These are phyloP conservation scores for Boletus edulis DNA, from an alignment of 768 basidiomycete species.

Conservation along the genomic window DNA sequence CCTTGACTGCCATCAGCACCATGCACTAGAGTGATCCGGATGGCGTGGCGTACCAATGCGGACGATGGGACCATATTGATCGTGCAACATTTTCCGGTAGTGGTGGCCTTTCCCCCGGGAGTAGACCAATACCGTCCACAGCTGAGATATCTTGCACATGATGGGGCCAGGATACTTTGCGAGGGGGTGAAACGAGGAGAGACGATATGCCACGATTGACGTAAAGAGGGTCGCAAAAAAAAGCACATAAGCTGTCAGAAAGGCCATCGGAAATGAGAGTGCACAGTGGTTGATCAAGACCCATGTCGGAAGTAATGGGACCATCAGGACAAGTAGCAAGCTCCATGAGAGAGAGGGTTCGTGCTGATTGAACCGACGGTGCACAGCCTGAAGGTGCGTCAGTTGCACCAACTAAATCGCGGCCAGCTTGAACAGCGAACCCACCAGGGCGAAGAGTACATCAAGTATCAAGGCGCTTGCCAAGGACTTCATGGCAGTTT, in stretches of 20 bases:
- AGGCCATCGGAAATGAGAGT: constrained; percentile 1
- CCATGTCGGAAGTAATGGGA: constrained; percentile 14
- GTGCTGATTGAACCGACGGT: constrained; percentile 15
- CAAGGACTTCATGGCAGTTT: not conserved
- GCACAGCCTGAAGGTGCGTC: constrained; percentile 5
- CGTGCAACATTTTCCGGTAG: constrained; percentile 25
- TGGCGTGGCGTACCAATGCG: constrained; percentile 27
- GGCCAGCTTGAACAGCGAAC: not conserved
- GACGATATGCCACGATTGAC: constrained; percentile 34
- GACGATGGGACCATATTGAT: constrained; percentile 31
- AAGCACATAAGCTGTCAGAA: constrained; percentile 12
- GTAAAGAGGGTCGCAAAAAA: constrained; percentile 20
- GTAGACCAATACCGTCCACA: constrained; percentile 21
- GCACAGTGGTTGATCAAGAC: constrained; percentile 7
- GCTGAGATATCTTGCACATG: constrained; percentile 30
- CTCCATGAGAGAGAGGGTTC: constrained; percentile 17
- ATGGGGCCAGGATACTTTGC: constrained; percentile 37
- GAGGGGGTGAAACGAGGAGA: constrained; percentile 39
- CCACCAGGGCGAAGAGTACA: constrained; percentile 20
- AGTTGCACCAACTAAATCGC: not conserved
- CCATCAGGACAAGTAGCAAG: constrained; percentile 7
- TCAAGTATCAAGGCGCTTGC: constrained; percentile 7
- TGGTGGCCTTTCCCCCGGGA: constrained; percentile 19
- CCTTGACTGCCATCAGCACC: constrained; percentile 24
- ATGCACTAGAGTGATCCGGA: not conserved